phyloP scores from a whole-genome alignment of 805 yeast genomes.

The Candida loeiensis region DNA sequence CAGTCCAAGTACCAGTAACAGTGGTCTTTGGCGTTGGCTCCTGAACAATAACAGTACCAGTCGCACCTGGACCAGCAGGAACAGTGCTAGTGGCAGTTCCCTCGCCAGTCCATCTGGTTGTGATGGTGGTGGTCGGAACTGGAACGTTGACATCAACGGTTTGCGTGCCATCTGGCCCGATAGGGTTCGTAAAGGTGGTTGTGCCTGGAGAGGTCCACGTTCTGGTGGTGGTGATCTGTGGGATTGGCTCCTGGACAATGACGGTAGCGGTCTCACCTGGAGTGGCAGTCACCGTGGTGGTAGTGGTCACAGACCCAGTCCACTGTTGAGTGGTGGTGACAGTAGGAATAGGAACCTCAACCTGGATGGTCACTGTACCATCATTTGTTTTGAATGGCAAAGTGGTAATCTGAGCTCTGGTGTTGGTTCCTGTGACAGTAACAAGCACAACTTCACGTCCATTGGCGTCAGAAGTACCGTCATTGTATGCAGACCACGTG shows the following conservation, averaged over 20 bases:
- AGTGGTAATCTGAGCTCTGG: too few relatives aligned
- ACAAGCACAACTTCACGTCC: too few relatives aligned
- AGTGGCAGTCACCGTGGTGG: constrained; percentile 16
- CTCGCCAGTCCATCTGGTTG: constrained; percentile 6
- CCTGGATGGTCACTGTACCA: constrained; percentile 12
- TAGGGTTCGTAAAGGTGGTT: too few relatives aligned
- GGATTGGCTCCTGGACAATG: constrained; percentile 13
- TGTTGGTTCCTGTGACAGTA: too few relatives aligned
- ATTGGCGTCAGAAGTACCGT: constrained; percentile 4
- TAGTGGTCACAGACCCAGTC: constrained; percentile 18
- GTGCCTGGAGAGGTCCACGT: too few relatives aligned
- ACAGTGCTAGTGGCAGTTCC: constrained; percentile 6
- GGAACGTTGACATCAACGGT: too few relatives aligned
- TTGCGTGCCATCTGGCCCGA: too few relatives aligned
- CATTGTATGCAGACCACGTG: constrained; percentile 6
- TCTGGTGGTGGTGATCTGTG: constrained; percentile 6
- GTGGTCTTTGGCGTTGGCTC: constrained; percentile 13
- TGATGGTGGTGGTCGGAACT: too few relatives aligned
- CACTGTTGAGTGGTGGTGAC: constrained; percentile 3
- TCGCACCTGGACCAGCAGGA: constrained; percentile 9
- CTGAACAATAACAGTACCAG: constrained; percentile 13
- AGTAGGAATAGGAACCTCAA: constrained; percentile 11
- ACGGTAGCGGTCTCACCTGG: constrained; percentile 9
- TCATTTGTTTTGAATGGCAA: constrained; percentile 8
- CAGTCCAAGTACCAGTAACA: constrained; percentile 12